phyloP scores from a whole-genome alignment of 257 asterid genomes.

The Rehmannia glutinosa region DNA sequence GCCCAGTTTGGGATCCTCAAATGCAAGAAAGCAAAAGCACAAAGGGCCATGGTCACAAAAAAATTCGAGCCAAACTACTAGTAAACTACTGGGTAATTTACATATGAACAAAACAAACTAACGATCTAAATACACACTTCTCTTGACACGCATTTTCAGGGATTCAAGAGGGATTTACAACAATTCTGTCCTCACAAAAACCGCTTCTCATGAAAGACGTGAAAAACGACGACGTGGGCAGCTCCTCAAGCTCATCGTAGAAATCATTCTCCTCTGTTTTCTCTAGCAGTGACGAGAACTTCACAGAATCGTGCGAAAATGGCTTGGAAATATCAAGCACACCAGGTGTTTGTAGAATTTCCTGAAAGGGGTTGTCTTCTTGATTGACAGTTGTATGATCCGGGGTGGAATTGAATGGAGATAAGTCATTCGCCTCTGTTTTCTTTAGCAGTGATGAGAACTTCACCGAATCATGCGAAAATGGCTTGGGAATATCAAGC shows the following conservation, averaged over 20 bases:
- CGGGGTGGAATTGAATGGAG: slow-evolving; percentile 27
- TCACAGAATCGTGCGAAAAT: slow-evolving; percentile 18
- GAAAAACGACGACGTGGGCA: slow-evolving; percentile 58
- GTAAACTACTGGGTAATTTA: neutral
- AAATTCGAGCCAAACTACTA: slow-evolving; percentile 15
- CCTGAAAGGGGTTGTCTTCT: slow-evolving; percentile 32
- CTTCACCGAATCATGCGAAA: slow-evolving; percentile 17
- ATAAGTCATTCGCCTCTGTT: slow-evolving; percentile 63
- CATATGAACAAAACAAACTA: slow-evolving; percentile 19
- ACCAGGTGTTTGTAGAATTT: slow-evolving; percentile 17
- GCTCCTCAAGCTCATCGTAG: slow-evolving; percentile 71
- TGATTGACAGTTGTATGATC: slow-evolving; percentile 17
- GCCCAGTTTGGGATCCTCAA: too few species aligned
- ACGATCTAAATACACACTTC: slow-evolving; percentile 4
- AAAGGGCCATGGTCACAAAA: neutral
- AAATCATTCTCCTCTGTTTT: slow-evolving; percentile 62
- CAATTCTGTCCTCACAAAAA: slow-evolving; percentile 41
- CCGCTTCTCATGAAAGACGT: slow-evolving; percentile 38
- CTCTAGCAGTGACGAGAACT: slow-evolving; percentile 1
- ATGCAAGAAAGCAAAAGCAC: slow-evolving; percentile 13
- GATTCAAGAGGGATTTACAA: slow-evolving; percentile 36
- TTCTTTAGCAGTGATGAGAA: slow-evolving; percentile 14
- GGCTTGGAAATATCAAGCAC: slow-evolving; percentile 15
- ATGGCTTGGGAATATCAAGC: slow-evolving; percentile 12
- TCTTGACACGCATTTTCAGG: neutral